Conservation (phyloP, 139 green algal species). For the Pseudopediastrum boryanum region DNA sequence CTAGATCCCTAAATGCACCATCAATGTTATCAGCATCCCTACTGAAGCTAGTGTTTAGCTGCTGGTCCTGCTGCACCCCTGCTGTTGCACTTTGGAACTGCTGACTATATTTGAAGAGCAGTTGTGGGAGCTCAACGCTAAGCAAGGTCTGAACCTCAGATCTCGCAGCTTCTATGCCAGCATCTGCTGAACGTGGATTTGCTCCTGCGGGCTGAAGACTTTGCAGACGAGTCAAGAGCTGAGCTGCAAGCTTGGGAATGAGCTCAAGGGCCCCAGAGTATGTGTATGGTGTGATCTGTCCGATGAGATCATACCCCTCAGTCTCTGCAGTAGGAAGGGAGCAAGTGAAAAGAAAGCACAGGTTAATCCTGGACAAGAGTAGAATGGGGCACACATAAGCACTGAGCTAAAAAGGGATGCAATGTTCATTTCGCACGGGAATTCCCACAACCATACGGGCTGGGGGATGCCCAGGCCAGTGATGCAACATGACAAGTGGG, state of each 20-base stretch:
- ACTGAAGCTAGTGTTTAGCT: background rate
- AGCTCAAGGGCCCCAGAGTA: constrained; percentile 35
- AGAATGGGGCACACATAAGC: too few relatives aligned
- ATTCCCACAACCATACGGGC: too few relatives aligned
- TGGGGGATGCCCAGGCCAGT: too few relatives aligned
- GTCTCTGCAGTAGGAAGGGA: constrained; percentile 40
- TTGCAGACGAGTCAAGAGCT: constrained; percentile 8
- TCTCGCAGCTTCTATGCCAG: background rate
- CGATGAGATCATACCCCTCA: constrained; percentile 39
- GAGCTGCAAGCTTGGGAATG: constrained; percentile 10
- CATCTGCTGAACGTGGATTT: background rate
- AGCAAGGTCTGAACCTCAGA: constrained; percentile 19
- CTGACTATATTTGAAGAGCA: constrained; percentile 7
- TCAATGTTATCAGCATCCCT: background rate
- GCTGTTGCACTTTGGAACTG: background rate
- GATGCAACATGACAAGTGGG: too few relatives aligned
- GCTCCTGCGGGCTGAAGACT: background rate
- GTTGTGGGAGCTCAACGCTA: background rate
- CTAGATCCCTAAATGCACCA: too few relatives aligned
- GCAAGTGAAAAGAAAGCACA: too few relatives aligned
- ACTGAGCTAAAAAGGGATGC: too few relatives aligned
- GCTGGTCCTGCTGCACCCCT: constrained; percentile 5
- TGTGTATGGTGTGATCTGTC: constrained; percentile 41
- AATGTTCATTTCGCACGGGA: too few relatives aligned
- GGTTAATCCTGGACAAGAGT: too few relatives aligned